Percentiles rank a stretch among this genome's conserved stretches.
These are phyloP conservation scores for Dendrobium nobile DNA, from an alignment of 106 monocot species.

Conservation along the genomic window DNA sequence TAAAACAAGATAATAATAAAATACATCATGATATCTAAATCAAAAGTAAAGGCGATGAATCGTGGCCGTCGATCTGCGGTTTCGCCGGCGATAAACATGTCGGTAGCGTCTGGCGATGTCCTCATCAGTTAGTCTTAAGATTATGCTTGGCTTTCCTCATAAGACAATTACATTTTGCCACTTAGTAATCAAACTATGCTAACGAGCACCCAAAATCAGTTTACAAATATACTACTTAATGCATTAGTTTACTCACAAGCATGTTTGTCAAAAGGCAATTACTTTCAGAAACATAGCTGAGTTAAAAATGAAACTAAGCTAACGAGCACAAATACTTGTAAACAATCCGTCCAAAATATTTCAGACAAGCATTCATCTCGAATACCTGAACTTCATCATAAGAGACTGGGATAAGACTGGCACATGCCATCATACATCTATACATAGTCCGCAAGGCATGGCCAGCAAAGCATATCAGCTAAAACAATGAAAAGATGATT, in stretches of 20 bases:
- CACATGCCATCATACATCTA: not conserved
- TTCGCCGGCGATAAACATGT: too few relatives aligned
- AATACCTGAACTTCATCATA: not conserved
- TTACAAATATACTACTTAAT: not conserved
- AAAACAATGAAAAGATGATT: not conserved
- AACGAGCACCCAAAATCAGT: not conserved
- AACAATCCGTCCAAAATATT: not conserved
- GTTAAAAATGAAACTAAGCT: not conserved
- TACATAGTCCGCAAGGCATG: not conserved
- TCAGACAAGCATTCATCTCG: not conserved
- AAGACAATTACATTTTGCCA: not conserved
- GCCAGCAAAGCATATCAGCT: too few relatives aligned
- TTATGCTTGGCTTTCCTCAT: not conserved
- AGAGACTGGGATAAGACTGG: not conserved
- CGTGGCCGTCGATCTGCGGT: too few relatives aligned
- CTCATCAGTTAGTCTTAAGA: not conserved
- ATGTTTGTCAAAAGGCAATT: not conserved
- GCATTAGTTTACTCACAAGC: not conserved
- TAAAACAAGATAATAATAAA: too few relatives aligned
- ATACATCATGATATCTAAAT: too few relatives aligned
- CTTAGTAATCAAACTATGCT: not conserved
- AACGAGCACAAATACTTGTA: not conserved
- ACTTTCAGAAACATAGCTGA: not conserved
- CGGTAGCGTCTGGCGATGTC: too few relatives aligned
- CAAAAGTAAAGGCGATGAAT: too few relatives aligned